These are phyloP conservation scores for Trichosporon sp. DNA, from an alignment of 1,284 basidiomycete species.

Conservation along the genomic window DNA sequence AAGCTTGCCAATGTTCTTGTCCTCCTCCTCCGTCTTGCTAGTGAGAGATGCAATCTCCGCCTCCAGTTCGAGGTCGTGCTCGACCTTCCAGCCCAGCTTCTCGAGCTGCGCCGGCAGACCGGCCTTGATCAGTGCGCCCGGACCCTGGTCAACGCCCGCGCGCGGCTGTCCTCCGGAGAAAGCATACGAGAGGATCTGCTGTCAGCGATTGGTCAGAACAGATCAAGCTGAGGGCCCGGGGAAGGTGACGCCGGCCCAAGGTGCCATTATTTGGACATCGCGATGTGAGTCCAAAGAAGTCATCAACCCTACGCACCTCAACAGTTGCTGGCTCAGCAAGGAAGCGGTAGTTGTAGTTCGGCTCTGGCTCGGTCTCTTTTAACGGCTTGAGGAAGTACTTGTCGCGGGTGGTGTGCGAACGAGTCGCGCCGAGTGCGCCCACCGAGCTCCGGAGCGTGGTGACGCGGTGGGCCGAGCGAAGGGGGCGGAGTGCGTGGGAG, in stretches of 20 bases:
- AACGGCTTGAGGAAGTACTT: constrained; percentile 18
- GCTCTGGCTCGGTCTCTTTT: constrained; percentile 14
- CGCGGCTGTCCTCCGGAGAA: constrained; percentile 60
- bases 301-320: constrained; percentile 57
- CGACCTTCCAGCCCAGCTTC: constrained; percentile 79
- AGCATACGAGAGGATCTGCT: constrained; percentile 65
- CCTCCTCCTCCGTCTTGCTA: constrained; percentile 43
- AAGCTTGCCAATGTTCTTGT: constrained; percentile 78
- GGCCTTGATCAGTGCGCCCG: constrained; percentile 76
- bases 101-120: constrained; percentile 72
- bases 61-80: constrained; percentile 79
- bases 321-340: constrained; percentile 63
- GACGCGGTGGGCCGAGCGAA: neutral
- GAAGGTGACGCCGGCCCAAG: too few species aligned
- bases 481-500: neutral
- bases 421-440: neutral
- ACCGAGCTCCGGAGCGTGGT: neutral
- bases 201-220: too few species aligned
- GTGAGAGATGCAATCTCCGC: constrained; percentile 58
- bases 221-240: too few species aligned
- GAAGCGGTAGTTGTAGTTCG: constrained; percentile 51
- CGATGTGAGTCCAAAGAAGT: neutral
- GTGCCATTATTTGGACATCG: neutral
- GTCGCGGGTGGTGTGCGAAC: constrained; percentile 15
- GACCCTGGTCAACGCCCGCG: constrained; percentile 83